Conservation (phyloP, 1,284 basidiomycete genomes). For the Tilletia horrida region DNA sequence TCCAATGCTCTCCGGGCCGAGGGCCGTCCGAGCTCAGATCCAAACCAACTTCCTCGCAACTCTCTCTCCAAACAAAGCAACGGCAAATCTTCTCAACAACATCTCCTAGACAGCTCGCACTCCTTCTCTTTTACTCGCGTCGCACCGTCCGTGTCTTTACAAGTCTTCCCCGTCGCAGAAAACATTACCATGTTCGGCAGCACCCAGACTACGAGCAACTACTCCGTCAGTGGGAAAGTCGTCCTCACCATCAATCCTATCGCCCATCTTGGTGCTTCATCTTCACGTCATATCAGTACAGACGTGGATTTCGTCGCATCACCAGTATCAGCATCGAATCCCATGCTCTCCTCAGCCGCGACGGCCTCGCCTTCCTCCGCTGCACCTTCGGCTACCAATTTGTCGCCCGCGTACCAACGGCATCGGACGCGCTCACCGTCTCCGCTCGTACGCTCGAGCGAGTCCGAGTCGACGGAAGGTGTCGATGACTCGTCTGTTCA, state of each 20-base stretch:
- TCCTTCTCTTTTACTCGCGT: no score
- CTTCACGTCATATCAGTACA: not conserved
- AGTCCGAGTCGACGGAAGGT: no score
- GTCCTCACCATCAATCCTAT: slow-evolving; percentile 15
- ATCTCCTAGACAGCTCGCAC: no score
- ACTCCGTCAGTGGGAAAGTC: slow-evolving; percentile 27
- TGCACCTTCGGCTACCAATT: not conserved
- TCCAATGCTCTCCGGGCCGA: slow-evolving; percentile 1
- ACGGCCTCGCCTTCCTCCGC: not conserved
- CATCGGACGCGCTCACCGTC: not conserved
- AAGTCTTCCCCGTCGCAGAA: slow-evolving; percentile 32
- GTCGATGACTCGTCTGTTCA: no score
- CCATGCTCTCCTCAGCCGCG: not conserved
- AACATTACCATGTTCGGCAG: slow-evolving; percentile 52
- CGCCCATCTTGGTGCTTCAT: not conserved
- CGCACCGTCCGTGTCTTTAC: not conserved
- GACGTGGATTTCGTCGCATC: no score
- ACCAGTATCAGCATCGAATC: no score
- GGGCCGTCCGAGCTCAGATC: no score
- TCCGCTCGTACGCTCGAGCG: not conserved
- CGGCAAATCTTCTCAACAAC: no score
- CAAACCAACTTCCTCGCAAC: not conserved
- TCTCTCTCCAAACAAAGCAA: not conserved
- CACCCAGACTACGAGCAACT: slow-evolving; percentile 50
- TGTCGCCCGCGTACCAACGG: not conserved